Evolutionary conservation across 164 flowering plant species (phyloP), one percentile per base, ranked within the genome.

Genomic region (Santalum album): DNA sequence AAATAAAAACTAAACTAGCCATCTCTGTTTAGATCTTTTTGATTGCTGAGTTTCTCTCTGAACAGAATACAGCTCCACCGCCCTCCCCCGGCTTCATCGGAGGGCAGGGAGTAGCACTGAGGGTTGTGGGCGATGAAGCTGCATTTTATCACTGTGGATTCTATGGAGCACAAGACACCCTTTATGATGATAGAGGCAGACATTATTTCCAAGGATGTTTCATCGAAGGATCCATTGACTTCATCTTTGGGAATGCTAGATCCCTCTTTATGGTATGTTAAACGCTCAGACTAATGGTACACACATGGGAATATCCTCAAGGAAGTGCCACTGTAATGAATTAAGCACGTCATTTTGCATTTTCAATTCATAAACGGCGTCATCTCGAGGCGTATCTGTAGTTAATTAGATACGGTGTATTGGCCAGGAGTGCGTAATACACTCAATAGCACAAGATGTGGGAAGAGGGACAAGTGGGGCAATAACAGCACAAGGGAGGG

Each of bases 101-200:
- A 53, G 84, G 58, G 0, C 92, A 86, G 67, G 97, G 87, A 19
- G 76, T 86, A 54, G 95, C 97, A 35, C 55, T 86, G 1, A 75
- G 86, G 64, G 57, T 89, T 40, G 55, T 68, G 17, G 91, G 87
- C 0, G 95, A 86, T 38, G 73, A 72, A 65, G 83, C 83, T 19
- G 92, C 95, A 26, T 86, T 86, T 64, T 89, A 78, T 53, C 75
- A 85, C 10, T 90, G 97, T 57, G 95, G 97, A 25, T 81, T 90
- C 29, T 90, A 81, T 67, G 92, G 97, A 26, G 81, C 84, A 2
- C 95, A 90, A 55, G 97, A 86, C 65, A 89, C 97, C 0, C 84
- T 89, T 44, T 65, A 65, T 54, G 90, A 88, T 62, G 88, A 83
- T 54, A 62, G 26, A 27, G 92, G 92, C 18, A 65, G 68, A 22